Conservation (phyloP, 805 yeast genomes). For the Saccharomycopsis oosterbeekiorum region DNA sequence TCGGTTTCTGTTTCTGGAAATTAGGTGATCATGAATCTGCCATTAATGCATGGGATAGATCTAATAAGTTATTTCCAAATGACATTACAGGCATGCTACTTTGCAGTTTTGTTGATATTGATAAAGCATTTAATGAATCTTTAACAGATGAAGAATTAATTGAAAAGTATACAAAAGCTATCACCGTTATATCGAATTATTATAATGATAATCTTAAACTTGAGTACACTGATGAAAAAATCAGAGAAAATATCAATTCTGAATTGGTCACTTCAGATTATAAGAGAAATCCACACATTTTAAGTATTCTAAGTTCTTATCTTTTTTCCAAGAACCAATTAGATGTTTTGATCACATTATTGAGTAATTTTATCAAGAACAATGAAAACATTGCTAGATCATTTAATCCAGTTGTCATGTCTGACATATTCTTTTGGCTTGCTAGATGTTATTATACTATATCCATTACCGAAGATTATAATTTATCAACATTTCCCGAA, state of each 20-base stretch:
- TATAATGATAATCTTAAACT: conserved; percentile 3
- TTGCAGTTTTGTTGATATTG: conserved; percentile 58
- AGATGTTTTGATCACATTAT: conserved; percentile 48
- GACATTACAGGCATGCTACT: conserved; percentile 55
- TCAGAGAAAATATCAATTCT: neutral
- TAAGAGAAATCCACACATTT: conserved; percentile 48
- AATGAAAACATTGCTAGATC: conserved; percentile 22
- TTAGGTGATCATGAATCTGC: conserved; percentile 75
- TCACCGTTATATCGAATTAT: conserved; percentile 26
- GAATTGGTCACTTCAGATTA: conserved; percentile 17
- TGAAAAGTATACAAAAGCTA: conserved; percentile 45
- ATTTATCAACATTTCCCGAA: neutral
- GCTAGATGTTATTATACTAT: conserved; percentile 59
- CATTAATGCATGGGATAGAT: conserved; percentile 69
- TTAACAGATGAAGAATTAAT: conserved; percentile 53
- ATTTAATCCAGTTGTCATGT: conserved; percentile 33
- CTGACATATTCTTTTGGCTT: conserved; percentile 74
- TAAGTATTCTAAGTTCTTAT: conserved; percentile 58
- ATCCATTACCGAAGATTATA: conserved; percentile 1
- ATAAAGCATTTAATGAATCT: conserved; percentile 48
- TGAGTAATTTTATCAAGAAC: conserved; percentile 29
- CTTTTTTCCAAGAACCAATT: conserved; percentile 60
- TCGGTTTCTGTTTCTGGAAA: conserved; percentile 91
- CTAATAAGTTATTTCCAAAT: conserved; percentile 53
- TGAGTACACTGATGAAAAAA: neutral